These are phyloP conservation scores for Vitis rotundifolia DNA, from an alignment of 164 flowering plant genomes.

Conservation along the genomic window DNA sequence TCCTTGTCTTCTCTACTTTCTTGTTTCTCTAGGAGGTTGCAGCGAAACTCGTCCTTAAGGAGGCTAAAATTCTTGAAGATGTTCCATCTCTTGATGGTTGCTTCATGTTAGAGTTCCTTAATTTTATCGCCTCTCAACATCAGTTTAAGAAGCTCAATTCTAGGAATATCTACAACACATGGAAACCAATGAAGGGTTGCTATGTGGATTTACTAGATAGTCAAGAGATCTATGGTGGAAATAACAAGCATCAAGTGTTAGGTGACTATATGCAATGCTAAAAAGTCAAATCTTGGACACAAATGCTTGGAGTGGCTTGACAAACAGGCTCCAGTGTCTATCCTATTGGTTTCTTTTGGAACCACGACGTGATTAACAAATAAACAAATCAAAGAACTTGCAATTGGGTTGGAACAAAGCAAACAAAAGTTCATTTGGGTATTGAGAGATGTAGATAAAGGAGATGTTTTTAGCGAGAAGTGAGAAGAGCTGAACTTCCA, in stretches of 20 bases:
- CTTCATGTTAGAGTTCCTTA: conserved; percentile 33
- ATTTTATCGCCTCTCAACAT: conserved; percentile 29
- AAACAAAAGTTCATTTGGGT: conserved; percentile 63
- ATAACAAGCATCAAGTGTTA: conserved; percentile 42
- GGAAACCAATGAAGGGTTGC: conserved; percentile 38
- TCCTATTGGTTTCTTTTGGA: conserved; percentile 61
- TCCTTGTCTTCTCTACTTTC: conserved; percentile 42
- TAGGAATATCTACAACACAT: conserved; percentile 52
- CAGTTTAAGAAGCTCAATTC: conserved; percentile 8
- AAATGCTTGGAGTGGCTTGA: conserved; percentile 57
- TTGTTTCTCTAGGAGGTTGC: conserved; percentile 21
- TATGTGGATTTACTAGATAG: conserved; percentile 34
- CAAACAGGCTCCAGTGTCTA: conserved; percentile 38
- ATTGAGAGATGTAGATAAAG: conserved; percentile 57
- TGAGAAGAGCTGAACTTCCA: conserved; percentile 31
- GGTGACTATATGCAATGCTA: conserved; percentile 25
- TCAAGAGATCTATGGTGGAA: conserved; percentile 2
- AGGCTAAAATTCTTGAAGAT: not conserved
- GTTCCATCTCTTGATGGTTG: conserved; percentile 42
- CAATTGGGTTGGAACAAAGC: conserved; percentile 50
- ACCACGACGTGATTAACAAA: conserved; percentile 39
- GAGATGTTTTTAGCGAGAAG: conserved; percentile 28
- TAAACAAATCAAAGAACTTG: conserved; percentile 49
- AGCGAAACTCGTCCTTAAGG: conserved; percentile 13
- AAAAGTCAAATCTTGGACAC: conserved; percentile 10